Evolutionary conservation across 192 early-diverging fungal species (phyloP), one percentile per base, ranked within the genome.

Genomic region (Haplosporangium gracile): DNA sequence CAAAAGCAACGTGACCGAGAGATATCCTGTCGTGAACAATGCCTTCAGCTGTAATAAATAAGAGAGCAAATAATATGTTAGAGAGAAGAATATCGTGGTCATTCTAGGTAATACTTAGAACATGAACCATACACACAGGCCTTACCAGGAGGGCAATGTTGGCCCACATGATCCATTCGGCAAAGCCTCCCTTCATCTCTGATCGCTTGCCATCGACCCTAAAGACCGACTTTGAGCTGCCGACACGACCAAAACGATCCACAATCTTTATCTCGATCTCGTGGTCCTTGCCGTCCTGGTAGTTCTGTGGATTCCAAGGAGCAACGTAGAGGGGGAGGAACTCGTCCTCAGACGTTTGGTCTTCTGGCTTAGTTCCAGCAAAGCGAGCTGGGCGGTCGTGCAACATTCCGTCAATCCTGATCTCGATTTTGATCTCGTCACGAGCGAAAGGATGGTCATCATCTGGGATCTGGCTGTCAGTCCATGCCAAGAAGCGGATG

Each of bases 401-500:
- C 42, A 39, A 38, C 16, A 71, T 43, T 5, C 91, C 91, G 80
- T 95, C 92, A 60, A 96, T 90, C 72, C 47, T 82, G 22, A 91
- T 89, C 39, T 74, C 49, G n/a, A 95, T 74, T 0, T 75, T 65
- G 34, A 93, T 88, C 5, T 88, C 80, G 36, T 85, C 60, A 2
- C 78, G 74, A 45, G 77, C 57, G 43, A 81, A 73, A 5, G 76
- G 79, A 20, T 80, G 74, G 0, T 65, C 51, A 40, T 86, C 84
- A 45, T 72, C 75, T 6, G 76, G 74, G 1, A 91, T 74, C 16
- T 89, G 81, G 15, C 47, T 26, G 71, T 91, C 90, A 22, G 95
- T 90, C 90, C 93, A 98, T 4, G 96, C 90, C 42, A 98, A 89
- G 42, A 95, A 90, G 34, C 97, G 93, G 70, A 98, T 95, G 70